Evolutionary conservation across 208 protist genomes (phyloP), one percentile per base, ranked within the genome.

Genomic region (Leishmania arabica): DNA sequence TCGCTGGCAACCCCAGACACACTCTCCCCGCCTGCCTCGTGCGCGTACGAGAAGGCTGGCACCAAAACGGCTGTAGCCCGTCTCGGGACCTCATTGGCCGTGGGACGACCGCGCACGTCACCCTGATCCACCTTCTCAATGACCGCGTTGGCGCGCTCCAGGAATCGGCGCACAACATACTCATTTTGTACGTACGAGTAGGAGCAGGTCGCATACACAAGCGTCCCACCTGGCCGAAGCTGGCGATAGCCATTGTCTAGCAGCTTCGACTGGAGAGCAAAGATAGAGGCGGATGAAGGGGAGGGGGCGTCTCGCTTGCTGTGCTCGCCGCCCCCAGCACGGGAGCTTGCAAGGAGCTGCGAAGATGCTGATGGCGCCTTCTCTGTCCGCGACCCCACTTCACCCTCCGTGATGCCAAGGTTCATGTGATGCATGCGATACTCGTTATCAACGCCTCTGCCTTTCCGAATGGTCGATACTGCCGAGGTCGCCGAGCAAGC

Each of bases 121-220:
- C 65, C 1, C 1, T 6, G 47, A 54, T 40, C 42, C 7, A 34
- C 54, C 78, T 60, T 31, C 17, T 53, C 69, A 54, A 40, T 62
- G 19, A 40, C 62, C 6, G 49, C 34, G 77, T 88, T 89, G 40
- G 86, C 78, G 0, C 62, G 72, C 54, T 81, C 74, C 13, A 98
- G 66, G 66, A 97, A 95, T 13, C 87, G 81, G 5, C 69, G 78
- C 65, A 99, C 95, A 71, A 98, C 89, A 60, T 90, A 84, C 75
- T 99, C 98, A 79, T 98, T 97, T 68, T 99, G 96, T 34, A 83
- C 49, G 66, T 93, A 96, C 8, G 90, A 89, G 75, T 99, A 96
- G 78, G 95, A 96, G 86, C 98, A 99, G 31, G 97, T 99, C 72
- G 90, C 92, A 87, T 99, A 99, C n/a, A 99, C 95, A 17, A 99